Evolutionary conservation across 2,329 filamentous ascomycete species (phyloP), one percentile per base, ranked within the genome.

Genomic region (Cytospora paraplurivora): DNA sequence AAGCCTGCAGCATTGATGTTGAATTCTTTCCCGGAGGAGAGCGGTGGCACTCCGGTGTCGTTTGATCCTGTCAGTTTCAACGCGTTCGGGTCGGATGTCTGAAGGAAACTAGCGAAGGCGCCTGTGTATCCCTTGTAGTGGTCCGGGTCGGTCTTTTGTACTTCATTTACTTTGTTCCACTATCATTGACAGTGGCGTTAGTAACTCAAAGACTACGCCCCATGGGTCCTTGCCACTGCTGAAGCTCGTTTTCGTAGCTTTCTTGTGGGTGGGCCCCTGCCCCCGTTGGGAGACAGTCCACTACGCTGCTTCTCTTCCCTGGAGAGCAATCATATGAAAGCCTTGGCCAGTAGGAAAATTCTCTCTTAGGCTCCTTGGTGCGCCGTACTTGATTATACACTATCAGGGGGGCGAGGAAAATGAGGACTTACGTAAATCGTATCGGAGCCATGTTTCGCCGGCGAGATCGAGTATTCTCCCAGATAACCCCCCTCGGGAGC

Each of bases 81-180:
- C 13, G 77, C 73, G 68, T 88, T 87, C 0, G 85, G 84, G 70
- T 87, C 79, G 0, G 83, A 84, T 0, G 82, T 85, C 70, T 83
- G 78, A 63, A 88, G 82, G 71, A 87, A 88, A 32, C 81, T 84
- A 0, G 82, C 85, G 69, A 88, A 81, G 0, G 85, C 84, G 5
- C 86, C 85, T 1, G 81, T 63, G 51, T 81, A 88, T 12, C 82
- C 85, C 19, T 81, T 66, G 65, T 88, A 88, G 7, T 82, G 82
- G 0, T 82, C 66, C 0, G 80, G 77, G 65, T 88, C 78, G 0
- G 78, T 75, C 62, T 79, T 70, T 64, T 88, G 86, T 3, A 84
- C 72, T 0, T 77, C 61, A 63, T 84, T 84, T 68, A 86, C 71
- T 38, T 76, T 76, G 68, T 88, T 84, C 85, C 85, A 88, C 80